These are phyloP conservation scores for Suillus clintonianus DNA, from an alignment of 768 basidiomycete species.

Conservation along the genomic window DNA sequence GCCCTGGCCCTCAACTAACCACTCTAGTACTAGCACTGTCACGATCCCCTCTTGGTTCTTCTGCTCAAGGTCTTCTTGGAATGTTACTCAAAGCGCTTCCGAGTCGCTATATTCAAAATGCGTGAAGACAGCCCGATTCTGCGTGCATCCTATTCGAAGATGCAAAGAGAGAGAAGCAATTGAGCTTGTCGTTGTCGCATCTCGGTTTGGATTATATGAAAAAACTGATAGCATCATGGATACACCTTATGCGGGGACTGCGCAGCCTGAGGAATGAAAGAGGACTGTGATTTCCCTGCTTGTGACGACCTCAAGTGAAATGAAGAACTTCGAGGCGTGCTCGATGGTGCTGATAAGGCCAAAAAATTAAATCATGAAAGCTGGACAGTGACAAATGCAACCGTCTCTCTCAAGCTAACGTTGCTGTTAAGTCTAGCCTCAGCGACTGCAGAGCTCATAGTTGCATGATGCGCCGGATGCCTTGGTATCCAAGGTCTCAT, in stretches of 20 bases:
- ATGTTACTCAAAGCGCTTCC: too few species aligned
- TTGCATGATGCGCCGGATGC: background rate
- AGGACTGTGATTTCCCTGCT: background rate
- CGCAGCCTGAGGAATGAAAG: background rate
- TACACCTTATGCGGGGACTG: background rate
- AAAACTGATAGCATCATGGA: background rate
- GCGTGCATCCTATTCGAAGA: accelerated
- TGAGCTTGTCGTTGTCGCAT: background rate
- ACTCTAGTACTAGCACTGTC: too few species aligned
- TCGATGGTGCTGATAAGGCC: background rate
- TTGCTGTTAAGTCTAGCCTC: background rate
- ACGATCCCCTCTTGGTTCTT: too few species aligned
- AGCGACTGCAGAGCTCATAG: background rate
- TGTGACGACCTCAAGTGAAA: background rate
- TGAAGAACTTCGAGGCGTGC: background rate
- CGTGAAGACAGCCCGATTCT: background rate
- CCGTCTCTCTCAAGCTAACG: background rate
- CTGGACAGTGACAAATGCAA: too few species aligned
- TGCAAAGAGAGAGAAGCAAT: background rate
- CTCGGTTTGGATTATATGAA: background rate
- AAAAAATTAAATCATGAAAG: background rate
- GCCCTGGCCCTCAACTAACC: too few species aligned
- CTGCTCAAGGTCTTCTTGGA: too few species aligned
- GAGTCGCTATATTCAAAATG: background rate
- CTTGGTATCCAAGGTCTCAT: background rate